Percentiles rank a stretch among this genome's conserved stretches.
Conservation (phyloP, 1,284 basidiomycete species). For the Phellopilus nigrolimitatus region DNA sequence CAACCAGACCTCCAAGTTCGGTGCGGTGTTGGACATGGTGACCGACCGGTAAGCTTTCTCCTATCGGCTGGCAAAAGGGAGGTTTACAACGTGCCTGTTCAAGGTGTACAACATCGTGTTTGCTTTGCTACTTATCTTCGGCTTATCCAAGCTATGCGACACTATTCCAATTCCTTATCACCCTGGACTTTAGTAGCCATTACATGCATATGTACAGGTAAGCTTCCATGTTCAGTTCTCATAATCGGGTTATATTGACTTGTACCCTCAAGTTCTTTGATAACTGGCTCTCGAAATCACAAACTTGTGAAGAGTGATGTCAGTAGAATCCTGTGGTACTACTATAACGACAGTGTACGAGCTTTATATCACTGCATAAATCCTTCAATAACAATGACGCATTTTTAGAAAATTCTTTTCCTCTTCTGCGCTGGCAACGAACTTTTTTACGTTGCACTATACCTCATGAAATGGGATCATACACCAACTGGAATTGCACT, state of each 20-base stretch:
- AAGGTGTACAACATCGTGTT: conserved; percentile 93
- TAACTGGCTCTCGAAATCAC: conserved; percentile 90
- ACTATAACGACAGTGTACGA: conserved; percentile 90
- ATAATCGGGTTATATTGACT: neutral
- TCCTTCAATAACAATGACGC: conserved; percentile 2
- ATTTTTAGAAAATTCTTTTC: conserved; percentile 74
- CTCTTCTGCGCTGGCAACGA: conserved; percentile 97
- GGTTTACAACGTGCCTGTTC: neutral
- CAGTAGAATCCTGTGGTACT: conserved; percentile 86
- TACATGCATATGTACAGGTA: conserved; percentile 99
- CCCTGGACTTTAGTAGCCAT: conserved; percentile 96
- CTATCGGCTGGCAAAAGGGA: too few species aligned
- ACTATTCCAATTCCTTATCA: conserved; percentile 92
- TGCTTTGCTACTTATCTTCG: conserved; percentile 90
- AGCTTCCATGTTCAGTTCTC: conserved; percentile 25
- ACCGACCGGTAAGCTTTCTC: conserved; percentile 80
- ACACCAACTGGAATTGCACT: conserved; percentile 50
- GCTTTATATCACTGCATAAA: conserved; percentile 1
- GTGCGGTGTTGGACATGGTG: conserved; percentile 98
- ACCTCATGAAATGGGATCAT: conserved; percentile 86
- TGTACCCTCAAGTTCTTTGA: conserved; percentile 74
- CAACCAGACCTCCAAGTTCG: conserved; percentile 92
- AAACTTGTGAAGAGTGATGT: conserved; percentile 90
- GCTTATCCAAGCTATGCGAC: conserved; percentile 83
- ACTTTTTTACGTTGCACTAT: conserved; percentile 93